These are phyloP conservation scores for Uronychia binucleata DNA, from an alignment of 73 alveolate species.

Conservation along the genomic window DNA sequence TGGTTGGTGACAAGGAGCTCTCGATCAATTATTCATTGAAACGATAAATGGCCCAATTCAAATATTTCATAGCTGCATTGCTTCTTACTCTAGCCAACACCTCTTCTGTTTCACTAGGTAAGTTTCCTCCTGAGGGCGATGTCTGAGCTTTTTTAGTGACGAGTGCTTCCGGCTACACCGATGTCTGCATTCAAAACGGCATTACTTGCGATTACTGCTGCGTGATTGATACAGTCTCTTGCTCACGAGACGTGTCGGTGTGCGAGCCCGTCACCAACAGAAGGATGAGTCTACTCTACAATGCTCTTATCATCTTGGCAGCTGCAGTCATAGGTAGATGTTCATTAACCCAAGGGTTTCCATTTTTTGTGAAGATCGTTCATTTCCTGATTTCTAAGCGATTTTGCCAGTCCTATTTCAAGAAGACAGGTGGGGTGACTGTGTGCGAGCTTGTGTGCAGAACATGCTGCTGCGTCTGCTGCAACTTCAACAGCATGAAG, in stretches of 20 bases:
- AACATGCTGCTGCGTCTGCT: slow-evolving; percentile 1
- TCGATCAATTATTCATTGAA: no score
- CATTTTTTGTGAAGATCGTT: neutral
- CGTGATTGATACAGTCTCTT: neutral
- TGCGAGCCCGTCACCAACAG: slow-evolving; percentile 25
- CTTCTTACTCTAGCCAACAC: no score
- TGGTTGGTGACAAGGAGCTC: no score
- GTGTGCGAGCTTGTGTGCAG: neutral
- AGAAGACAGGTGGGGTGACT: slow-evolving; percentile 2
- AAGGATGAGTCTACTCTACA: neutral
- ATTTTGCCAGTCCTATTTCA: neutral
- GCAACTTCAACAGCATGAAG: slow-evolving; percentile 1
- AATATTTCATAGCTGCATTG: no score
- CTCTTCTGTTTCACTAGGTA: no score
- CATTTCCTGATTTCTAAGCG: neutral
- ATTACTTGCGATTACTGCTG: slow-evolving; percentile 20
- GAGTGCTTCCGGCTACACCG: slow-evolving; percentile 7
- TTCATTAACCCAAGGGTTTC: neutral
- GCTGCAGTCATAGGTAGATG: neutral
- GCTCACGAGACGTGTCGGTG: slow-evolving; percentile 13
- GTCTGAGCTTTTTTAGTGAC: no score
- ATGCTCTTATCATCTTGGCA: slow-evolving; percentile 4
- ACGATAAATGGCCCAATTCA: no score
- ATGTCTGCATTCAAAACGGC: slow-evolving; percentile 1
- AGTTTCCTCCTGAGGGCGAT: no score